Evolutionary conservation across 495 filamentous ascomycete species (phyloP), one percentile per base, ranked within the genome.

Genomic region (Margaritispora aquatica): DNA sequence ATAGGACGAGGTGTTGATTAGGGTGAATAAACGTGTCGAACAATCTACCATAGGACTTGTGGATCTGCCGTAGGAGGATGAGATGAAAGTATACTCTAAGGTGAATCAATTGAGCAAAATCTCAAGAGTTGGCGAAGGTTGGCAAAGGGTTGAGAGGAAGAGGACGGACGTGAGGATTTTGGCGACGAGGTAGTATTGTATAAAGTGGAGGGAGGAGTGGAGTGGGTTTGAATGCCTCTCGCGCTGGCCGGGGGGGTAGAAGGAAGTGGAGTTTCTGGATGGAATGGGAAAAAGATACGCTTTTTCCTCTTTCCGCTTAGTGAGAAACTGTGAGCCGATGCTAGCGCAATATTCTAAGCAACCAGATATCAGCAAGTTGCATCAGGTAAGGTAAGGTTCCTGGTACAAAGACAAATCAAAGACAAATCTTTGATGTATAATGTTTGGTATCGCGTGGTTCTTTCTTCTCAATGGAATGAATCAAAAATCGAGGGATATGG

Each of bases 291-390:
- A n/a, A 24, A 8, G 20, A 24, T 24, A 22, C 47, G 20, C 20
- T 11, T 50, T 23, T 44, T 17, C 38, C 38, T 44, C 38, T 44
- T 44, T 44, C 19, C 19, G 4, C 17, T 44, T 7, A n/a, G 38
- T n/a, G 38, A 44, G 38, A n/a, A n/a, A n/a, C n/a, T n/a, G n/a
- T n/a, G n/a, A n/a, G n/a, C n/a, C n/a, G n/a, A n/a, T n/a, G n/a
- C 31, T 52, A 52, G 51, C 51, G 53, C 53, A 36, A 55, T 55
- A n/a, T n/a, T n/a, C 53, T 55, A 44, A 55, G 27, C 53, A 55
- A 55, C 34, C 53, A 55, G 53, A 23, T 38, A 55, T 55, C 53
- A 55, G 53, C 53, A 44, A n/a, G 38, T 2, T 44, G 15, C 38
- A 44, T 44, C 38, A 44, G 38, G 38, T 15, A 8, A 8, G 38